A percentile compares a stretch with the other conserved stretches of the same genome.
These are phyloP conservation scores for Trichoderma atrobrunneum DNA, from an alignment of 2,329 filamentous ascomycete species.

Conservation along the genomic window DNA sequence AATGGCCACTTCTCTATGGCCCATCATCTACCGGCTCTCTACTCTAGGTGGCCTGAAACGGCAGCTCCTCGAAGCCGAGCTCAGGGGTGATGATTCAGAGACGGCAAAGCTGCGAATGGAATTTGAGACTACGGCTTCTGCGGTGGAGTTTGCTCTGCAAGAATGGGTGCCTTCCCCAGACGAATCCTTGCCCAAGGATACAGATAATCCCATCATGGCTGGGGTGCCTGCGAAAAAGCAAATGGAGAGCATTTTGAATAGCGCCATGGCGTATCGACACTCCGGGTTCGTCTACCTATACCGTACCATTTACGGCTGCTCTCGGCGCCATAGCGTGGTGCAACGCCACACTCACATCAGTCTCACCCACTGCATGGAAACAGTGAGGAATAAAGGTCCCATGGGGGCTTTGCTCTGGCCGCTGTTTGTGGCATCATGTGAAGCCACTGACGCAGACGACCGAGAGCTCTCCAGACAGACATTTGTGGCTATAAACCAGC, in stretches of 20 bases:
- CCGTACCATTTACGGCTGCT: conserved; percentile 50
- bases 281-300: conserved; percentile 58
- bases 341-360: conserved; percentile 52
- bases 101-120: conserved; percentile 48
- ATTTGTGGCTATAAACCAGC: conserved; percentile 51
- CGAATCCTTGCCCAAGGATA: conserved; percentile 23
- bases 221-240: conserved; percentile 20
- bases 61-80: conserved; percentile 47
- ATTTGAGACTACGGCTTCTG: conserved; percentile 50
- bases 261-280: conserved; percentile 59
- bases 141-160: conserved; percentile 54
- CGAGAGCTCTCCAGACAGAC: conserved; percentile 49
- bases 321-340: conserved; percentile 47
- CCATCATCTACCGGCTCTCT: conserved; percentile 60
- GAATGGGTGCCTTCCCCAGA: conserved; percentile 54
- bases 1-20: conserved; percentile 61
- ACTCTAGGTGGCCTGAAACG: conserved; percentile 52
- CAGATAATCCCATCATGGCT: conserved; percentile 27
- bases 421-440: conserved; percentile 61
- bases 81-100: conserved; percentile 42
- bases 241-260: conserved; percentile 56
- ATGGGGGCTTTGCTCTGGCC: conserved; percentile 65
- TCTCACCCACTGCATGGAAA: conserved; percentile 53
- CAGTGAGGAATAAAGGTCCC: conserved; percentile 54
- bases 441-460: conserved; percentile 51